A percentile compares a stretch with the other conserved stretches of the same genome.
These are phyloP conservation scores for Pleurotus eryngii DNA, from an alignment of 768 basidiomycete species.

Conservation along the genomic window DNA sequence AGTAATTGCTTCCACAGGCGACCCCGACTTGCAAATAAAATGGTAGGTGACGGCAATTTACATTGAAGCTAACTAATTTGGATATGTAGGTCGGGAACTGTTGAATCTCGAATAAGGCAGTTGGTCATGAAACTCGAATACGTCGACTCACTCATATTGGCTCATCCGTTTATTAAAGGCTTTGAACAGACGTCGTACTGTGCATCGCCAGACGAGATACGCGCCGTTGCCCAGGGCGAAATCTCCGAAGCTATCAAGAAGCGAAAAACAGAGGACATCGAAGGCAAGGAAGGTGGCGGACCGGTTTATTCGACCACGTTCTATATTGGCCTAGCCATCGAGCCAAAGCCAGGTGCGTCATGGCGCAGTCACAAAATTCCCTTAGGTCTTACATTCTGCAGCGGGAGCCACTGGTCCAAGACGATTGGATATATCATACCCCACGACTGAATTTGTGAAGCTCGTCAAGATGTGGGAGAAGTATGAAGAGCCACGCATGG, in stretches of 20 bases:
- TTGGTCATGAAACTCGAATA: conserved; percentile 98
- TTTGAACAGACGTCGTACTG: conserved; percentile 88
- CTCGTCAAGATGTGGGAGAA: conserved; percentile 95
- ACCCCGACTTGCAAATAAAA: conserved; percentile 83
- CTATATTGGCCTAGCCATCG: conserved; percentile 92
- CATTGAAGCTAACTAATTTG: neutral
- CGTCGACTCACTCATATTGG: conserved; percentile 85
- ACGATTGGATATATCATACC: conserved; percentile 93
- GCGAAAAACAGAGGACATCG: conserved; percentile 75
- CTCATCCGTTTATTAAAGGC: conserved; percentile 94
- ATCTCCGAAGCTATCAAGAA: conserved; percentile 67
- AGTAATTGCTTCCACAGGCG: conserved; percentile 88
- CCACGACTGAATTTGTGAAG: conserved; percentile 92
- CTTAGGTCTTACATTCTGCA: conserved; percentile 27
- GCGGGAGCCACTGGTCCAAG: conserved; percentile 76
- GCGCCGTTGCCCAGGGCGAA: conserved; percentile 85
- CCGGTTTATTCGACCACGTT: conserved; percentile 96
- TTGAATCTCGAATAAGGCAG: conserved; percentile 93
- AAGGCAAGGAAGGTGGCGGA: conserved; percentile 70
- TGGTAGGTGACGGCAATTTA: conserved; percentile 54
- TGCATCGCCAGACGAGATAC: conserved; percentile 82
- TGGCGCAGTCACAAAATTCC: conserved; percentile 23
- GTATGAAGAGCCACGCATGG: conserved; percentile 90
- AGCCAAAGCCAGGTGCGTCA: conserved; percentile 77
- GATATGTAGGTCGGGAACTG: conserved; percentile 74